A percentile compares a stretch with the other conserved stretches of the same genome.
phyloP scores from a whole-genome alignment of 345 rosid species.

The Alliaria petiolata region DNA sequence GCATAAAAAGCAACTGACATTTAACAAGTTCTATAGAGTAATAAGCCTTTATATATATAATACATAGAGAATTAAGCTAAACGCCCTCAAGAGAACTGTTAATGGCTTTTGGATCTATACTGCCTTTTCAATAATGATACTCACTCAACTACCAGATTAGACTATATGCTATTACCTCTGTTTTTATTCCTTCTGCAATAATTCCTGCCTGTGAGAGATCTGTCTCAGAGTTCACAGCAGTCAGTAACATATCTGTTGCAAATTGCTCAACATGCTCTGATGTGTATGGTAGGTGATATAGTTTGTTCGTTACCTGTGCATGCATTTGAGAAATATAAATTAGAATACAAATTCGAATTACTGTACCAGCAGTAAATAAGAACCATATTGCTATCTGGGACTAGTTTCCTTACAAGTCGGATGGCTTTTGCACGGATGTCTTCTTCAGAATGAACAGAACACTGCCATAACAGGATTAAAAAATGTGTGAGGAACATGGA shows the following conservation, averaged over 20 bases:
- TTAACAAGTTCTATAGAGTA: not conserved
- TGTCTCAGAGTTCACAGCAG: slow-evolving; percentile 51
- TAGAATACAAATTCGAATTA: slow-evolving; percentile 11
- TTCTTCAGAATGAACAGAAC: slow-evolving; percentile 91
- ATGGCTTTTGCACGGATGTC: slow-evolving; percentile 90
- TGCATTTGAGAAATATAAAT: slow-evolving; percentile 32
- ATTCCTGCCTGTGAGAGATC: slow-evolving; percentile 42
- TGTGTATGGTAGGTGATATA: slow-evolving; percentile 72
- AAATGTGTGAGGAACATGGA: slow-evolving; percentile 27
- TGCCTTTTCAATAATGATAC: slow-evolving; percentile 1
- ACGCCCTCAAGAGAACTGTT: slow-evolving; percentile 5
- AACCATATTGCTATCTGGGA: slow-evolving; percentile 1
- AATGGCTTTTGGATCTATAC: slow-evolving; percentile 6
- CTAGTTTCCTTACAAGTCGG: slow-evolving; percentile 63
- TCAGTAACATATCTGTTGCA: slow-evolving; percentile 73
- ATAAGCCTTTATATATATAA: not conserved
- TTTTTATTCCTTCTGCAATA: slow-evolving; percentile 46
- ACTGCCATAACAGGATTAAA: slow-evolving; percentile 49
- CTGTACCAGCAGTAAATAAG: slow-evolving; percentile 7
- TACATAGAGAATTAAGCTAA: not conserved
- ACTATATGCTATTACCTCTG: slow-evolving; percentile 49
- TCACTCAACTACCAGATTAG: slow-evolving; percentile 7
- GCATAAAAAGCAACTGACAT: not conserved
- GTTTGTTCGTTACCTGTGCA: slow-evolving; percentile 89
- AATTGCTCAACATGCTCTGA: slow-evolving; percentile 74